phyloP scores from a whole-genome alignment of 2,329 filamentous ascomycete species.

The Lecanicillium sp. region DNA sequence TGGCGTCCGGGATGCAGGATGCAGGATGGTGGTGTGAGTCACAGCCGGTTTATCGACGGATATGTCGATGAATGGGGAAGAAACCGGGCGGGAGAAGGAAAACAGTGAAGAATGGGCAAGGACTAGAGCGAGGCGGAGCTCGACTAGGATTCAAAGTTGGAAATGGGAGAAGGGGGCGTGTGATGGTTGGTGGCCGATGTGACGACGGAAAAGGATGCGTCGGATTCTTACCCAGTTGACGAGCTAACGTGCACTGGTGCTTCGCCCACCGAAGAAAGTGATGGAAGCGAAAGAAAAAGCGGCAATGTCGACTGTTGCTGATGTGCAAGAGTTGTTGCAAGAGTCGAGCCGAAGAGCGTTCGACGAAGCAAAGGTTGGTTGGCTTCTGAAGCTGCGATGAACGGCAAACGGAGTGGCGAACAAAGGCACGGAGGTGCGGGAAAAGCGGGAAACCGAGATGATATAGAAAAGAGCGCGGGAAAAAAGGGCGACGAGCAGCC shows the following conservation, averaged over 20 bases:
- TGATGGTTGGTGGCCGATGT: not conserved
- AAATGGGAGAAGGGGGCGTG: slow-evolving; percentile 11
- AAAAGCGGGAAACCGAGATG: slow-evolving; percentile 4
- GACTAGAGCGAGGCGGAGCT: slow-evolving; percentile 1
- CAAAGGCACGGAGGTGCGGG: not conserved
- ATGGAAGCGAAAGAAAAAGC: not conserved
- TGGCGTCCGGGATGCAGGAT: slow-evolving; percentile 14
- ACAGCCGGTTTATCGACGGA: slow-evolving; percentile 25
- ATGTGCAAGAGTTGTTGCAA: too few relatives aligned
- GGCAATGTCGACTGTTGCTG: too few relatives aligned
- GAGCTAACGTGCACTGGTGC: slow-evolving; percentile 7
- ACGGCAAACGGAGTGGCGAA: slow-evolving; percentile 7
- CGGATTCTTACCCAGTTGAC: slow-evolving; percentile 10
- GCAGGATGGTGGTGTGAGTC: slow-evolving; percentile 27
- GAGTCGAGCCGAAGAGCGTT: not conserved
- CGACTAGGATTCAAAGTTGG: not conserved
- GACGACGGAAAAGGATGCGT: not conserved
- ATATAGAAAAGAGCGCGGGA: slow-evolving; percentile 7
- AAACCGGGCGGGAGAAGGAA: slow-evolving; percentile 13
- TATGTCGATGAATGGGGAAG: slow-evolving; percentile 14
- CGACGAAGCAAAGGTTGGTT: not conserved
- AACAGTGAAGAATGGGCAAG: not conserved
- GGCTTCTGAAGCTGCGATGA: not conserved
- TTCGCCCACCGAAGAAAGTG: not conserved
- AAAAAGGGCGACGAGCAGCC: not conserved